These are phyloP conservation scores for Cladosporium austrohemisphaericum DNA, from an alignment of 2,329 filamentous ascomycete species.

Conservation along the genomic window DNA sequence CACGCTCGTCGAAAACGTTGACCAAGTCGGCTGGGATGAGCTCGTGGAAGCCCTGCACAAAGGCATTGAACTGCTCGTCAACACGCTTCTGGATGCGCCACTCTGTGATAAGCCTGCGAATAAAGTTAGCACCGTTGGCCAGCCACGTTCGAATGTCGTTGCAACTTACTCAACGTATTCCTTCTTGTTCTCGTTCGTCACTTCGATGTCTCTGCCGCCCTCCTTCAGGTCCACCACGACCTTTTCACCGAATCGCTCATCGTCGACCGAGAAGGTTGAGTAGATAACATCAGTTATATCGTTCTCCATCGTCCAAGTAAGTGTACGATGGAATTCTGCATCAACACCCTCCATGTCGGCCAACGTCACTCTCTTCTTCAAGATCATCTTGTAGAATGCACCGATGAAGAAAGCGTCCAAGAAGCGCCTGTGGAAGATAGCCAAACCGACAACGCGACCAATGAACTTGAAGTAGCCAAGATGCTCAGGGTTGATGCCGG, in stretches of 20 bases:
- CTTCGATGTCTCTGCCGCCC: constrained; percentile 83
- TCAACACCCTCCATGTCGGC: constrained; percentile 99
- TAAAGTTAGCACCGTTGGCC: constrained; percentile 15
- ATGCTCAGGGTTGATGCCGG: constrained; percentile 98
- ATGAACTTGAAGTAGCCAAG: constrained; percentile 99
- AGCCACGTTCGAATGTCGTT: neutral
- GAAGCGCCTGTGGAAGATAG: constrained; percentile 97
- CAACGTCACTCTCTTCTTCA: constrained; percentile 85
- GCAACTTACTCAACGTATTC: constrained; percentile 83
- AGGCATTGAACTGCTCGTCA: constrained; percentile 96
- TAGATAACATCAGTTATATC: constrained; percentile 94
- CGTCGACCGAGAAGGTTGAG: constrained; percentile 93
- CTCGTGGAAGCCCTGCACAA: constrained; percentile 96
- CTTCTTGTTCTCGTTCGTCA: constrained; percentile 98
- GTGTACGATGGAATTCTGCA: constrained; percentile 91
- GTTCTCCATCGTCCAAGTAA: constrained; percentile 98
- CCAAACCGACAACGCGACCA: constrained; percentile 89
- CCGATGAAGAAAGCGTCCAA: constrained; percentile 99
- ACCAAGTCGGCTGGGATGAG: constrained; percentile 93
- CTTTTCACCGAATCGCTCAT: constrained; percentile 93
- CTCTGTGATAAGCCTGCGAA: constrained; percentile 77
- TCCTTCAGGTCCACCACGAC: constrained; percentile 92
- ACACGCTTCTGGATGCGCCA: constrained; percentile 99
- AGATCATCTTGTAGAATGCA: constrained; percentile 98
- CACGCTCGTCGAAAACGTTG: constrained; percentile 97